phyloP scores from a whole-genome alignment of 257 asterid species.

The Solanum gracilifrons region DNA sequence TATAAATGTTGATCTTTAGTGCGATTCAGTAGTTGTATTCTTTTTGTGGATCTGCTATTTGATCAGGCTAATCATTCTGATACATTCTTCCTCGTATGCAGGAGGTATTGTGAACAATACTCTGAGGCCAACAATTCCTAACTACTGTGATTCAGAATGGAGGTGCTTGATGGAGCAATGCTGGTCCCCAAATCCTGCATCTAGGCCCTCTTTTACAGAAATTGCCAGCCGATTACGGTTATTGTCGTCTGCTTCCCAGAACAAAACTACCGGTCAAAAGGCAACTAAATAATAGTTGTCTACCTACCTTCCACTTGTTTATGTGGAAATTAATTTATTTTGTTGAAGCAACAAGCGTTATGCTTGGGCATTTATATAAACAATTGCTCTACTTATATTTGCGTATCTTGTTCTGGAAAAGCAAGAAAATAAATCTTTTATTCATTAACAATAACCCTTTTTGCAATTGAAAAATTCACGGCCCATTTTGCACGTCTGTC shows the following conservation, averaged over 20 bases:
- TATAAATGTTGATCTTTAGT: not conserved
- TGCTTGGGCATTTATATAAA: not conserved
- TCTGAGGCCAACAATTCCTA: conserved; percentile 81
- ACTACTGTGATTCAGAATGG: conserved; percentile 87
- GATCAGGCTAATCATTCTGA: not conserved
- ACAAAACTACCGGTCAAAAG: conserved; percentile 26
- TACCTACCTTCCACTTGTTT: conserved; percentile 2
- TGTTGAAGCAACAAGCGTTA: not conserved
- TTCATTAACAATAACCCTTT: not conserved
- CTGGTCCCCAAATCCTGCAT: conserved; percentile 83
- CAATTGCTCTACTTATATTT: not conserved
- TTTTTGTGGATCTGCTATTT: not conserved
- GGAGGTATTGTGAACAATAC: conserved; percentile 95
- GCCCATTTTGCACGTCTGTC: not conserved
- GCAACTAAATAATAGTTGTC: conserved; percentile 1
- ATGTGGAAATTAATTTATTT: not conserved
- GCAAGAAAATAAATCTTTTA: not conserved
- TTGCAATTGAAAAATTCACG: not conserved
- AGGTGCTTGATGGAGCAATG: conserved; percentile 78
- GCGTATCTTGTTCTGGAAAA: not conserved
- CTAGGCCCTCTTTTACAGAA: conserved; percentile 77
- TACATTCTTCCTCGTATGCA: conserved; percentile 7
- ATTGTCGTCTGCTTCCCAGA: conserved; percentile 51
- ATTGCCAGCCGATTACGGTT: conserved; percentile 66
- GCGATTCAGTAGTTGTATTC: not conserved